A percentile compares a stretch with the other conserved stretches of the same genome.
phyloP scores from a whole-genome alignment of 352 stramenopile species.

The Sclerospora graminicola region DNA sequence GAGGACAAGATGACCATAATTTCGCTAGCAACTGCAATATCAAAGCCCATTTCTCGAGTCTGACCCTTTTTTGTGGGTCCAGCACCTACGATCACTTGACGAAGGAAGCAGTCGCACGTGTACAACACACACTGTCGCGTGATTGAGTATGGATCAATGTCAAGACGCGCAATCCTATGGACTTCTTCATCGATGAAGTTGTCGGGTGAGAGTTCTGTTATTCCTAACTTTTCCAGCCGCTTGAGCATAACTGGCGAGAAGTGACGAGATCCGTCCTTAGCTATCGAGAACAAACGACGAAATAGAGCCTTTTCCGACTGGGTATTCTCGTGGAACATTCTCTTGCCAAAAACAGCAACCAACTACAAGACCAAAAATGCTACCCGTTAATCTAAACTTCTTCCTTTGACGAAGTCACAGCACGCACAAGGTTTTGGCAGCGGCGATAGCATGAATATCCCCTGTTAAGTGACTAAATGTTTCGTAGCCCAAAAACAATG shows the following conservation, averaged over 20 bases:
- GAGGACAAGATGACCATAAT: slow-evolving; percentile 97
- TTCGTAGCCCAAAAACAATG: neutral
- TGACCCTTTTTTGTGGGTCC: slow-evolving; percentile 88
- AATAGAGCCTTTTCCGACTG: slow-evolving; percentile 80
- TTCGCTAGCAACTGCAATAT: slow-evolving; percentile 93
- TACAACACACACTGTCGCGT: slow-evolving; percentile 93
- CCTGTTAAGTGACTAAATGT: slow-evolving; percentile 90
- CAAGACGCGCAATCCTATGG: slow-evolving; percentile 87
- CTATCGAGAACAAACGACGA: slow-evolving; percentile 65
- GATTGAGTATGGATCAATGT: slow-evolving; percentile 93
- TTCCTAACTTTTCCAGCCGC: slow-evolving; percentile 93
- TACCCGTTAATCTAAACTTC: too few relatives aligned
- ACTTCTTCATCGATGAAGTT: slow-evolving; percentile 93
- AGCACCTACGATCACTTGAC: slow-evolving; percentile 85
- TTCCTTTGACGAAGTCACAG: too few relatives aligned
- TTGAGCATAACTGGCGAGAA: slow-evolving; percentile 90
- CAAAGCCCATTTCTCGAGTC: slow-evolving; percentile 55
- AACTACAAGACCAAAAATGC: slow-evolving; percentile 40
- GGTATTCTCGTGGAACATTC: slow-evolving; percentile 95
- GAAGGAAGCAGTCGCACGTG: slow-evolving; percentile 94
- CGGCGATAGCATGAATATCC: slow-evolving; percentile 98
- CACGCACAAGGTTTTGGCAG: slow-evolving; percentile 92
- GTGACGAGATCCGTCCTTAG: slow-evolving; percentile 71
- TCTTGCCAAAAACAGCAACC: slow-evolving; percentile 94
- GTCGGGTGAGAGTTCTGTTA: slow-evolving; percentile 84